These are phyloP conservation scores for Kwoniella newhampshirensis DNA, from an alignment of 768 basidiomycete genomes.

Conservation along the genomic window DNA sequence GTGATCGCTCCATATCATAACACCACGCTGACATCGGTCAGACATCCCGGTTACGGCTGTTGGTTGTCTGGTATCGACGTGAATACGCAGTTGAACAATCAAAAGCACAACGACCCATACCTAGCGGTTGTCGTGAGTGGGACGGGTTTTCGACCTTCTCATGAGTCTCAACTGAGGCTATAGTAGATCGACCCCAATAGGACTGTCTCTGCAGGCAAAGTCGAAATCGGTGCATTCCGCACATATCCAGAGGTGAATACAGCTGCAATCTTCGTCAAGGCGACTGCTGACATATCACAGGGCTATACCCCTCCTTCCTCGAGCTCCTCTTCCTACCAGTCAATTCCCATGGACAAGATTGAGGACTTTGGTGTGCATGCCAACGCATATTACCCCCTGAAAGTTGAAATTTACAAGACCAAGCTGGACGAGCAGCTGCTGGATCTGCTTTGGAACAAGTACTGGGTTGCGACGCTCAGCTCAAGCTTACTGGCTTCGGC, in stretches of 20 bases:
- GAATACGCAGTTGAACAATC: constrained; percentile 91
- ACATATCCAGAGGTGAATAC: constrained; percentile 78
- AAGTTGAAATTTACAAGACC: constrained; percentile 93
- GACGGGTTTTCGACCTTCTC: not conserved
- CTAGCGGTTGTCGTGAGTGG: constrained; percentile 85
- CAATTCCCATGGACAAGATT: constrained; percentile 92
- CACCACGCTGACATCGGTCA: constrained; percentile 1
- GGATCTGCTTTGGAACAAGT: constrained; percentile 95
- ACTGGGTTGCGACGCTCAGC: constrained; percentile 96
- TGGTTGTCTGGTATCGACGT: constrained; percentile 99
- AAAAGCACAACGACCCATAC: constrained; percentile 93
- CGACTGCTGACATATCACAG: constrained; percentile 33
- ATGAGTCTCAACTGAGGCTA: constrained; percentile 4
- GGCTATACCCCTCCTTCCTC: constrained; percentile 77
- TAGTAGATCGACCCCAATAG: constrained; percentile 94
- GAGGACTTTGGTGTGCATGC: constrained; percentile 99
- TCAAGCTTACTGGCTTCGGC: constrained; percentile 91
- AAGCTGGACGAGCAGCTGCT: constrained; percentile 82
- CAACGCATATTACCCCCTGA: constrained; percentile 89
- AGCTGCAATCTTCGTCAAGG: not conserved
- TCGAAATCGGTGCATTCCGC: constrained; percentile 97
- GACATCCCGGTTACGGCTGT: constrained; percentile 96
- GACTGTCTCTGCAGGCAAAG: constrained; percentile 95
- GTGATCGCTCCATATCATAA: not conserved
- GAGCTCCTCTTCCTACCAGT: constrained; percentile 82